Percentiles rank a stretch among this genome's conserved stretches.
These are phyloP conservation scores for Phytophthora kernoviae DNA, from an alignment of 352 stramenopile genomes.

Conservation along the genomic window DNA sequence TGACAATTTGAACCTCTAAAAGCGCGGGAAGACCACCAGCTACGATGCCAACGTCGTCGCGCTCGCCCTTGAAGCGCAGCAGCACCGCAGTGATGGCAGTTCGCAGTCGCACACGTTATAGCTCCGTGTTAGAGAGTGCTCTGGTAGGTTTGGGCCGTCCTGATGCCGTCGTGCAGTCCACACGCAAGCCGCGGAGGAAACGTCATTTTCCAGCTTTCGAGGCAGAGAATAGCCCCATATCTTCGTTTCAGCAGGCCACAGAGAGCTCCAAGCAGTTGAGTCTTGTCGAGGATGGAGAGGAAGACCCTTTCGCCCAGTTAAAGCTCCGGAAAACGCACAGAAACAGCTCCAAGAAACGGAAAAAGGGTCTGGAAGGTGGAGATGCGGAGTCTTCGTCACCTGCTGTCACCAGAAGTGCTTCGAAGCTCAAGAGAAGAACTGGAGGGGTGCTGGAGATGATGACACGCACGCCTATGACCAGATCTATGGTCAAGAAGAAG, in stretches of 20 bases:
- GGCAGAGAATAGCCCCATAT: slow-evolving; percentile 4
- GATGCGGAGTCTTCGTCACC: slow-evolving; percentile 5
- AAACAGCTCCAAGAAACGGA: slow-evolving; percentile 20
- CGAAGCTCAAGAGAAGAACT: slow-evolving; percentile 13
- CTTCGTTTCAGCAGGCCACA: neutral
- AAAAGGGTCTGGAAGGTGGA: slow-evolving; percentile 1
- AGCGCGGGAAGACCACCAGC: neutral
- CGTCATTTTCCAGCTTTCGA: slow-evolving; percentile 4
- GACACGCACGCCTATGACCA: slow-evolving; percentile 22
- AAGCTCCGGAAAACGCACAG: slow-evolving; percentile 17
- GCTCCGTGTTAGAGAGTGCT: slow-evolving; percentile 40
- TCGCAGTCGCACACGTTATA: slow-evolving; percentile 20
- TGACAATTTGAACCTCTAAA: neutral
- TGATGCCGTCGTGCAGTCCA: slow-evolving; percentile 32
- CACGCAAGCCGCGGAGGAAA: slow-evolving; percentile 33
- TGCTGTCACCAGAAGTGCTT: slow-evolving; percentile 12
- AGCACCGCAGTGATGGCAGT: slow-evolving; percentile 19
- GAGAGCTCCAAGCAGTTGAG: slow-evolving; percentile 10
- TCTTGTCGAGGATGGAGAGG: slow-evolving; percentile 11
- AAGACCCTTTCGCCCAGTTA: slow-evolving; percentile 30
- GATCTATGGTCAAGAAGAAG: slow-evolving; percentile 33
- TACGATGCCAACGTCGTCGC: slow-evolving; percentile 5
- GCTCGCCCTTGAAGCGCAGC: slow-evolving; percentile 13
- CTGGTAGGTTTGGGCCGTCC: slow-evolving; percentile 31
- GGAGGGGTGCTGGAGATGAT: slow-evolving; percentile 26